These are phyloP conservation scores for Pythium grandisporangium DNA, from an alignment of 352 stramenopile species.

Conservation along the genomic window DNA sequence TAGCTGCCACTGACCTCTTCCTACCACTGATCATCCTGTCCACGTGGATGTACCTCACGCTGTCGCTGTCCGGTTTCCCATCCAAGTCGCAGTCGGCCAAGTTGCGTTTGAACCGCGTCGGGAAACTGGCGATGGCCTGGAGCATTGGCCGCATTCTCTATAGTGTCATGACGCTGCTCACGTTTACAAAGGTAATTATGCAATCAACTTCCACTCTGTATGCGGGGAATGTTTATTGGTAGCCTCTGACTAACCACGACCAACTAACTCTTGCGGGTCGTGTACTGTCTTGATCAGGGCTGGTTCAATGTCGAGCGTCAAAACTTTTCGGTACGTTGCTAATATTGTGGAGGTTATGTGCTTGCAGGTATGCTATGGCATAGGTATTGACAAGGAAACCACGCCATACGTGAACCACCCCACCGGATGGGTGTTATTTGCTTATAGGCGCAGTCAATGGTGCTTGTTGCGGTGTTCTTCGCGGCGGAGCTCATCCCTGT, in stretches of 20 bases:
- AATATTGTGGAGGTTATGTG: no score
- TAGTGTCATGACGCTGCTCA: slow-evolving; percentile 83
- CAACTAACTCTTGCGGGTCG: no score
- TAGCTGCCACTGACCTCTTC: slow-evolving; percentile 79
- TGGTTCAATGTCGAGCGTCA: slow-evolving; percentile 78
- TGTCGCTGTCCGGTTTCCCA: slow-evolving; percentile 84
- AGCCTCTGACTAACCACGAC: no score
- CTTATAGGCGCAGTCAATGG: slow-evolving; percentile 68
- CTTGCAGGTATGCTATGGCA: no score
- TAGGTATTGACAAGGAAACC: no score
- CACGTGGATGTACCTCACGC: slow-evolving; percentile 85
- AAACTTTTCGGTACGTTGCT: slow-evolving; percentile 40
- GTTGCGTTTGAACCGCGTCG: slow-evolving; percentile 47
- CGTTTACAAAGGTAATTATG: slow-evolving; percentile 61
- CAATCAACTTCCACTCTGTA: background rate
- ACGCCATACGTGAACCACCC: no score
- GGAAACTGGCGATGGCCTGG: slow-evolving; percentile 67
- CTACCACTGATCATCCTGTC: slow-evolving; percentile 85
- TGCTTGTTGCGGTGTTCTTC: slow-evolving; percentile 76
- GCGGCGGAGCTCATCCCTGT: slow-evolving; percentile 69
- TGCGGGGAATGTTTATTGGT: no score
- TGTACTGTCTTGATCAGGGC: slow-evolving; percentile 28
- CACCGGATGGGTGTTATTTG: no score
- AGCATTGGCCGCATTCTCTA: slow-evolving; percentile 81
- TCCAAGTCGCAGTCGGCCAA: slow-evolving; percentile 62